phyloP scores from a whole-genome alignment of 352 stramenopile genomes.

The Pythium brachiatum region DNA sequence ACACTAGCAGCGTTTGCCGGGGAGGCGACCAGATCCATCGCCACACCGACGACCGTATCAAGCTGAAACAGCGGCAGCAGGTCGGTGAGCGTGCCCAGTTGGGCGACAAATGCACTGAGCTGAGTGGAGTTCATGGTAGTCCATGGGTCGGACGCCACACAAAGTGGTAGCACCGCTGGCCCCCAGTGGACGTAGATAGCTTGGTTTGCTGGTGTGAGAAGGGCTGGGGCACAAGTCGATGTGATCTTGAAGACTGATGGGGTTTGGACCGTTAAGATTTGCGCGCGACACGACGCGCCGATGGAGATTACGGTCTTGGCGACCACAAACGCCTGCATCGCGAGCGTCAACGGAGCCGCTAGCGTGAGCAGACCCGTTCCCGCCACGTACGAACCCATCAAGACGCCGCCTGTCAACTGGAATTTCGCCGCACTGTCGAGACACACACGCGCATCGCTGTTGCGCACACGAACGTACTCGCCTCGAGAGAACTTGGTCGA shows the following conservation, averaged over 20 bases:
- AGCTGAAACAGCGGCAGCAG: slow-evolving; percentile 57
- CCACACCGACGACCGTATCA: slow-evolving; percentile 45
- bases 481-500: slow-evolving; percentile 47
- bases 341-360: slow-evolving; percentile 27
- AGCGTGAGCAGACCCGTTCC: slow-evolving; percentile 47
- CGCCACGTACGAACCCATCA: slow-evolving; percentile 30
- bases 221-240: slow-evolving; percentile 27
- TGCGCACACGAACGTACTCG: slow-evolving; percentile 60
- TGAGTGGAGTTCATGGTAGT: slow-evolving; percentile 26
- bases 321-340: slow-evolving; percentile 32
- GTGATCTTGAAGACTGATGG: slow-evolving; percentile 31
- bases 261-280: slow-evolving; percentile 18
- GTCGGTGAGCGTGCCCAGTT: slow-evolving; percentile 37
- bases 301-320: slow-evolving; percentile 42
- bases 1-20: slow-evolving; percentile 16
- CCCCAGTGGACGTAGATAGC: slow-evolving; percentile 60
- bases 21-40: slow-evolving; percentile 33
- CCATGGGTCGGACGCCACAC: slow-evolving; percentile 48
- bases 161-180: slow-evolving; percentile 66
- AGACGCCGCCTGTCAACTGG: slow-evolving; percentile 35
- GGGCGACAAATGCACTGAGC: slow-evolving; percentile 28
- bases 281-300: slow-evolving; percentile 33
- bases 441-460: slow-evolving; percentile 59
- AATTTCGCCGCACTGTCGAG: slow-evolving; percentile 57
- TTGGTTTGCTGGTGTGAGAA: slow-evolving; percentile 23